phyloP scores from a whole-genome alignment of 805 yeast species.

The Zygoascus tannicola region DNA sequence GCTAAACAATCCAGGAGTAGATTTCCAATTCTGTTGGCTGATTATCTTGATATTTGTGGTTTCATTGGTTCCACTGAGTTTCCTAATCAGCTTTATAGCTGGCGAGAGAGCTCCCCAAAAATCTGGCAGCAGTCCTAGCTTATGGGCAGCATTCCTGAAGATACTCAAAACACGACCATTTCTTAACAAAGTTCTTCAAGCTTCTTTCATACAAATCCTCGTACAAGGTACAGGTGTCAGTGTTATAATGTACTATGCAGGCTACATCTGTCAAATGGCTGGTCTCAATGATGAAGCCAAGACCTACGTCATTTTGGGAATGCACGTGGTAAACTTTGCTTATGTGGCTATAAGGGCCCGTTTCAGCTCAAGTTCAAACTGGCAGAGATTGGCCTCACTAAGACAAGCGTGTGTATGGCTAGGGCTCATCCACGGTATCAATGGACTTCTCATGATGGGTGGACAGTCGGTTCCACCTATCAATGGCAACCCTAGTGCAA shows the following conservation, averaged over 20 bases:
- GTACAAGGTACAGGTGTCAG: constrained; percentile 13
- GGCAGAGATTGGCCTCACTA: not conserved
- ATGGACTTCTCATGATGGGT: not conserved
- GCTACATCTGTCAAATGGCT: constrained; percentile 1
- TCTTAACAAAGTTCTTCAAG: constrained; percentile 1
- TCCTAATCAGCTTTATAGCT: too few species aligned
- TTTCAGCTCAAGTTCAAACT: not conserved
- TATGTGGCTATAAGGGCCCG: not conserved
- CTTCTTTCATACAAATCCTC: constrained; percentile 6
- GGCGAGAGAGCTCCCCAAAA: not conserved
- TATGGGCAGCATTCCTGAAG: not conserved
- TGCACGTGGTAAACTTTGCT: not conserved
- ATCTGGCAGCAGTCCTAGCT: not conserved
- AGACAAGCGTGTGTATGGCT: not conserved
- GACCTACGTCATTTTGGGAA: not conserved
- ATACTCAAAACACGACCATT: not conserved
- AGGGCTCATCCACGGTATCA: constrained; percentile 1
- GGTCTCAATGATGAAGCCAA: not conserved
- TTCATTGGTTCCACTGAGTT: not conserved
- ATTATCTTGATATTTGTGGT: not conserved
- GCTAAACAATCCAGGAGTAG: not conserved
- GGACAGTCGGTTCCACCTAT: constrained; percentile 2
- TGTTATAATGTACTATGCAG: constrained; percentile 5
- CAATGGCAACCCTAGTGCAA: not conserved
- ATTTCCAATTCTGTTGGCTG: constrained; percentile 4